A percentile compares a stretch with the other conserved stretches of the same genome.
phyloP scores from a whole-genome alignment of 176 grass and related monocot genomes.

The Aegilops longissima region DNA sequence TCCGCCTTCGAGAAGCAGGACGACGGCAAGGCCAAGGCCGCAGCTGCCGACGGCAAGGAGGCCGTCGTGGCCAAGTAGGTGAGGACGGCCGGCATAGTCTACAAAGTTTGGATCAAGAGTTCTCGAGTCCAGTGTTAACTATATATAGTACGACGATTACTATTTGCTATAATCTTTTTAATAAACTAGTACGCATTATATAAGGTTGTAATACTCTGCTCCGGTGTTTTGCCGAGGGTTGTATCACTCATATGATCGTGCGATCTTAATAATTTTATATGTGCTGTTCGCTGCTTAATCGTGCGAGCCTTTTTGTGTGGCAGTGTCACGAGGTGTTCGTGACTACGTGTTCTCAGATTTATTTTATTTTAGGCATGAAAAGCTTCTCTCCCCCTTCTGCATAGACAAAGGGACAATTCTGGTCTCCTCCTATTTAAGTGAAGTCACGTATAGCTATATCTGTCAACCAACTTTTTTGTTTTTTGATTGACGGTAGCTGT shows the following conservation, averaged over 20 bases:
- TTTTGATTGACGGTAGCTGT: background rate
- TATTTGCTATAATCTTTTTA: background rate
- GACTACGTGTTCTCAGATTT: background rate
- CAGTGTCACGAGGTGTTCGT: background rate
- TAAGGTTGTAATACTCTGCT: background rate
- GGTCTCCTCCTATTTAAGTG: background rate
- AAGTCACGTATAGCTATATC: background rate
- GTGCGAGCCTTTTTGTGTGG: background rate
- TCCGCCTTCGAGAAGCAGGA: conserved; percentile 52
- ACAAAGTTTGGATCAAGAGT: background rate
- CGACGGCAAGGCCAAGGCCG: background rate
- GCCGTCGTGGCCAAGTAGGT: background rate
- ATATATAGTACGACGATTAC: background rate
- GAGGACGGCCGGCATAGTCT: background rate
- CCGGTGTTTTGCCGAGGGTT: background rate
- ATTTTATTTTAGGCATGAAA: background rate
- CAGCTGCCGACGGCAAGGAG: background rate
- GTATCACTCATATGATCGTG: background rate
- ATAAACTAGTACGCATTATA: conserved; percentile 7
- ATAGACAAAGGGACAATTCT: background rate
- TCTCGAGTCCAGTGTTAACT: background rate
- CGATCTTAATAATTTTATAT: background rate
- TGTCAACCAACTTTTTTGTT: background rate
- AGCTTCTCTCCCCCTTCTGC: background rate
- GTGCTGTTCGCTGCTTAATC: background rate